These are phyloP conservation scores for Halophytophthora polymorphica DNA, from an alignment of 352 stramenopile species.

Conservation along the genomic window DNA sequence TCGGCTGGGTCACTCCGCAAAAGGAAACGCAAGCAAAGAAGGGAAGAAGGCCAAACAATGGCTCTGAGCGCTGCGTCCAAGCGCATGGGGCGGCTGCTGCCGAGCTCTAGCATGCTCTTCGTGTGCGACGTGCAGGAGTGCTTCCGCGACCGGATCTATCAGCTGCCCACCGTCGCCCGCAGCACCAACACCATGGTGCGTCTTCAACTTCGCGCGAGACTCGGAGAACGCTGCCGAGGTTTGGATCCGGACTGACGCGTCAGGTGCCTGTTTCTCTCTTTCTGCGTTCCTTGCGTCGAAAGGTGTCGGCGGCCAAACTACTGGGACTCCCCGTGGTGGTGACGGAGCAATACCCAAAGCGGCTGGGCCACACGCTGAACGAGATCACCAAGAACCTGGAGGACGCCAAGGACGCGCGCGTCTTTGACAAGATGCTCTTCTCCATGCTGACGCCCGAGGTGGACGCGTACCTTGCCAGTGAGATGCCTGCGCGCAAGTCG, in stretches of 20 bases:
- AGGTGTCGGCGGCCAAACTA: constrained; percentile 65
- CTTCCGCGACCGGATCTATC: constrained; percentile 93
- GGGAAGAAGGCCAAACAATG: constrained; percentile 15
- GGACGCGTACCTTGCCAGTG: constrained; percentile 58
- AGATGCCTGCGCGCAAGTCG: constrained; percentile 57
- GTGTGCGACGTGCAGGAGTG: constrained; percentile 97
- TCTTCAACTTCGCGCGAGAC: background rate
- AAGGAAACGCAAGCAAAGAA: too few relatives aligned
- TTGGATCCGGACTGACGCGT: background rate
- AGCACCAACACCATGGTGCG: constrained; percentile 64
- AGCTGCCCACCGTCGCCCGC: constrained; percentile 90
- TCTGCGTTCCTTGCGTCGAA: background rate
- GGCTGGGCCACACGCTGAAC: constrained; percentile 88
- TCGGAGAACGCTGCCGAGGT: background rate
- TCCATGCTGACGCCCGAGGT: constrained; percentile 97
- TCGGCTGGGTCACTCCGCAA: too few relatives aligned
- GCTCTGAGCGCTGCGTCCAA: constrained; percentile 24
- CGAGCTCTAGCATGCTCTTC: constrained; percentile 86
- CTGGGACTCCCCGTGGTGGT: constrained; percentile 92
- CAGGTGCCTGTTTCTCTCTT: background rate
- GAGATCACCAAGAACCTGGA: constrained; percentile 69
- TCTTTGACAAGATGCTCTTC: constrained; percentile 98
- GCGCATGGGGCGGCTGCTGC: constrained; percentile 51
- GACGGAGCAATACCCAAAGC: constrained; percentile 96
- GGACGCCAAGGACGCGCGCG: constrained; percentile 38